Evolutionary conservation across 352 stramenopile genomes (phyloP), one percentile per base, ranked within the genome.

Genomic region (Pythium chondricola): DNA sequence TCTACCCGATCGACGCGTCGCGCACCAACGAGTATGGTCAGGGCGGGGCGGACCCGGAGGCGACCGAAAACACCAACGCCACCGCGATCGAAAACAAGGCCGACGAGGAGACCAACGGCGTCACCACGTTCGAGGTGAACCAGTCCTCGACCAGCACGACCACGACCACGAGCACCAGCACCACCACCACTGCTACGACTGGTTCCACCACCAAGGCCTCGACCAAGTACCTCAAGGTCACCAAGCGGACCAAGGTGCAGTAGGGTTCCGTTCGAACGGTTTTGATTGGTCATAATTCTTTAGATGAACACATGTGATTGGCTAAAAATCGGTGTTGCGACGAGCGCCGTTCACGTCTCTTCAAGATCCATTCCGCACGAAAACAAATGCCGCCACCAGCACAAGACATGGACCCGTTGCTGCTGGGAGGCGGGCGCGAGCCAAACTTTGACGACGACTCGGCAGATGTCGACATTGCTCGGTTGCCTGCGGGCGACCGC

Each of bases 21-120:
- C 76, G 94, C 43, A 89, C 78, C 14, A 97, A 98, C 60, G 92
- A 98, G 60, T 98, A 93, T 68, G 93, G 93, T 14, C 87, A 96
- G 65, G 74, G 83, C 0, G 85, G 79, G n/a, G 41, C 8, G 31
- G 14, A 25, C 29, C 27, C 13, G 31, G 42, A 31, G 17, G 52
- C 47, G 21, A 67, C 69, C 35, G 57, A 74, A 61, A 48, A 35
- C 31, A 32, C 47, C 10, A 27, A 25, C 10, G 42, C 17, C n/a
- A 27, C 20, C 25, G 42, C 39, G 2, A 22, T n/a, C 6, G 36
- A 63, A 9, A 33, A 16, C 9, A 50, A 57, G 3, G 41, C 26
- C 14, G 22, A 54, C 17, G 42, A 53, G 25, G 18, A 22, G 2
- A 31, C 51, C 7, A 48, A 42, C 5, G 56, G 54, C 6, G 38